Evolutionary conservation across 768 basidiomycete species (phyloP).

Genomic region (Amanita rubescens): DNA sequence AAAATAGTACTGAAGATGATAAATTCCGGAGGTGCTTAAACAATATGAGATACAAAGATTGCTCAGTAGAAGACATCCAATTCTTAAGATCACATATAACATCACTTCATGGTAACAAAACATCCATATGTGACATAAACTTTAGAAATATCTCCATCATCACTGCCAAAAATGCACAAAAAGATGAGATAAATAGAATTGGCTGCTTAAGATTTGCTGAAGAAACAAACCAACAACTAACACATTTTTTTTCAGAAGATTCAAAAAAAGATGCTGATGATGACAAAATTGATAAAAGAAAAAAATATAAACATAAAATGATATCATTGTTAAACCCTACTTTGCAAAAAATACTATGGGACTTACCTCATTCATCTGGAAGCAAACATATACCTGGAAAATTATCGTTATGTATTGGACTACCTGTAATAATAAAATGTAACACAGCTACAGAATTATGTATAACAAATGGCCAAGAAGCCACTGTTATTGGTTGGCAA

Average conservation of each 20-base stretch:
- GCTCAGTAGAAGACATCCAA: slow-evolving; percentile 17
- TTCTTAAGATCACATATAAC: slow-evolving; percentile 20
- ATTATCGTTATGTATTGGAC: slow-evolving; percentile 21
- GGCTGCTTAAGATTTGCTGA: slow-evolving; percentile 21
- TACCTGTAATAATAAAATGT: slow-evolving; percentile 23
- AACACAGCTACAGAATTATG: slow-evolving; percentile 24
- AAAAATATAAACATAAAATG: slow-evolving; percentile 8
- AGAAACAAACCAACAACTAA: slow-evolving; percentile 16
- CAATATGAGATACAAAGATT: slow-evolving; percentile 27
- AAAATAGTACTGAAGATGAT: too few relatives aligned
- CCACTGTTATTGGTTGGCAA: slow-evolving; percentile 23
- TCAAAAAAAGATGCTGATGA: slow-evolving; percentile 7
- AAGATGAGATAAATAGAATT: slow-evolving; percentile 25
- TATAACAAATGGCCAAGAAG: slow-evolving; percentile 30
- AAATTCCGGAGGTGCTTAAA: slow-evolving; percentile 21
- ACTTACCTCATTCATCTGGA: neutral
- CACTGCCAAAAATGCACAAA: slow-evolving; percentile 22
- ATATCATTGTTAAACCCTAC: too few relatives aligned
- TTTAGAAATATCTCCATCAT: slow-evolving; percentile 28
- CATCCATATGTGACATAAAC: neutral
- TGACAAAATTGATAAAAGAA: neutral
- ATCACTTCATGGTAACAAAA: neutral
- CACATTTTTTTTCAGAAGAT: slow-evolving; percentile 22
- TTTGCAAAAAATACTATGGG: slow-evolving; percentile 9
- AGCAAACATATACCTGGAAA: slow-evolving; percentile 15